Percentiles rank a stretch among this genome's conserved stretches.
phyloP scores from a whole-genome alignment of 306 rosid genomes.

The Quercus agrifolia region DNA sequence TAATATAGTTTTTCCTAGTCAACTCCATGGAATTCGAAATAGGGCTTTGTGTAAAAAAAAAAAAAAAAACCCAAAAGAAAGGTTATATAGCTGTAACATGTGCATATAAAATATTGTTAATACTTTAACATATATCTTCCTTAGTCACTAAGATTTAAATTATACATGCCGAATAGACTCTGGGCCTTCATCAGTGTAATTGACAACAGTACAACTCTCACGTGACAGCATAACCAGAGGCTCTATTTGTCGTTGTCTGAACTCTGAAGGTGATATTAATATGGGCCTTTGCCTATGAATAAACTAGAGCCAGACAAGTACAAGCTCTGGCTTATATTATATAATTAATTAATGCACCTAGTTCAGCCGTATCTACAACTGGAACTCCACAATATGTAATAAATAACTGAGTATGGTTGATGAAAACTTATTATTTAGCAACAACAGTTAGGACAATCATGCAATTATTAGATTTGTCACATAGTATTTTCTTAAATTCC shows the following conservation, averaged over 20 bases:
- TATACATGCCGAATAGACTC: background rate
- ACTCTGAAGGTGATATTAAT: too few relatives aligned
- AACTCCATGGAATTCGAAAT: too few relatives aligned
- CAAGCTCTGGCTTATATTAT: too few relatives aligned
- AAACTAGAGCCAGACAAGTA: too few relatives aligned
- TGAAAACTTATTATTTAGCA: background rate
- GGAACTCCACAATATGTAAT: background rate
- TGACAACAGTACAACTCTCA: background rate
- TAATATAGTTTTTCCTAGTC: too few relatives aligned
- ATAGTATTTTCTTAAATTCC: background rate
- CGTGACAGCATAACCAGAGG: background rate
- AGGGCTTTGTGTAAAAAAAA: too few relatives aligned
- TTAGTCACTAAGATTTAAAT: background rate
- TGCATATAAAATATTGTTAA: too few relatives aligned
- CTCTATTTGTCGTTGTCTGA: background rate
- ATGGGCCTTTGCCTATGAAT: too few relatives aligned
- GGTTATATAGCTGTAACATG: too few relatives aligned
- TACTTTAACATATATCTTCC: background rate
- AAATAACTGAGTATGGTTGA: background rate
- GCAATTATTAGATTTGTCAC: background rate
- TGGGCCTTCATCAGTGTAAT: background rate
- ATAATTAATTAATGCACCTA: too few relatives aligned
- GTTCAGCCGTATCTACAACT: too few relatives aligned
- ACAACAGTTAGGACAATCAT: background rate
- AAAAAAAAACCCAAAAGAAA: too few relatives aligned